Evolutionary conservation across 345 rosid species (phyloP), one percentile per base, ranked within the genome.

Genomic region (Cardamine chenopodiifolia): DNA sequence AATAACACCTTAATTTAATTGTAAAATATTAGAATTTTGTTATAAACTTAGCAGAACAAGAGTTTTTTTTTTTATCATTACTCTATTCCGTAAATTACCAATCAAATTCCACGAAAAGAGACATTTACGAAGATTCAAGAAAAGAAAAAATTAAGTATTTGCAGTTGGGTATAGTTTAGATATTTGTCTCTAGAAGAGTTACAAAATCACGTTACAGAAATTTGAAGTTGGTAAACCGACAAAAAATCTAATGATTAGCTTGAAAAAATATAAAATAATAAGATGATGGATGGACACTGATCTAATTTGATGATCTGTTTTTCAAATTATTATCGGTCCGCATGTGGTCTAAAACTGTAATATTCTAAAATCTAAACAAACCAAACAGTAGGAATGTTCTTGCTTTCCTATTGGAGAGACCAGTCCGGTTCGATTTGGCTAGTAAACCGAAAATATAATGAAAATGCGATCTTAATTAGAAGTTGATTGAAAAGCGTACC

Each of bases 401-500:
- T 11, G 59, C 20, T 32, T 20, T 14, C 0, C 28, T 8, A 29
- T 1, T 31, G 49, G 37, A n/a, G n/a, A 18, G 53, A 23, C 53
- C 23, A 64, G 8, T 17, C 31, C 23, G 58, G 65, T 55, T 55
- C 7, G 14, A 22, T 2, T n/a, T 52, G 47, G 34, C 13, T 66
- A 68, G 2, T 28, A 7, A 68, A 42, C 68, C 32, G 54, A 22
- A 28, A 0, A 34, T 32, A 58, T 11, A 57, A 28, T 9, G 10
- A 28, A 28, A 28, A 15, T 2, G 0, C 26, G 5, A 54, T 25
- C 0, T 18, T 18, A 19, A 32, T 18, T 23, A 62, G 2, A 15
- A 57, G 20, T 29, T 56, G 13, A 20, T 3, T n/a, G 8, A 75
- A 25, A 55, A 28, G 40, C 66, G 28, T 75, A 94, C 97, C 98